Evolutionary conservation across 306 rosid species (phyloP).

Genomic region (Biancaea sappan): DNA sequence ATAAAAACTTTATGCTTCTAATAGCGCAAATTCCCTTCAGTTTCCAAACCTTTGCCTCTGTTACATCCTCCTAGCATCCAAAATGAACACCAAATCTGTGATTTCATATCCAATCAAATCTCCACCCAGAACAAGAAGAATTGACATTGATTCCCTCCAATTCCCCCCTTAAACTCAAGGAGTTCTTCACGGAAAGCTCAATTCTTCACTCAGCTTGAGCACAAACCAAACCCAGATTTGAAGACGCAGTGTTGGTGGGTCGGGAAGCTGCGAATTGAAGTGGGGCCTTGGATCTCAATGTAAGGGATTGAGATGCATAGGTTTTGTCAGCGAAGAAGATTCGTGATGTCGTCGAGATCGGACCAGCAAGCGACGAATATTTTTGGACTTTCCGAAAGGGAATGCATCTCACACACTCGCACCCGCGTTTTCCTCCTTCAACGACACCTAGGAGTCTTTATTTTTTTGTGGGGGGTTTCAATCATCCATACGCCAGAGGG

Average conservation of each 20-base stretch:
- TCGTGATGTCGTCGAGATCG: slow-evolving; percentile 51
- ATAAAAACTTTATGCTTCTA: slow-evolving; percentile 15
- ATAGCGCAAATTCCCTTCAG: slow-evolving; percentile 16
- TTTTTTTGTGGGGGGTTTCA: slow-evolving; percentile 19
- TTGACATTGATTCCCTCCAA: not conserved
- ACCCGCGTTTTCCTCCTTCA: slow-evolving; percentile 42
- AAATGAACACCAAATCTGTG: not conserved
- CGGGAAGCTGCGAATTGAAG: not conserved
- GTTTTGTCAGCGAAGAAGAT: slow-evolving; percentile 46
- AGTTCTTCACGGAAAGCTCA: slow-evolving; percentile 1
- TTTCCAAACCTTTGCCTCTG: not conserved
- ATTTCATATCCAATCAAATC: not conserved
- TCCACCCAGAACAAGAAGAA: not conserved
- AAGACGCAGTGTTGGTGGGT: not conserved
- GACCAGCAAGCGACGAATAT: slow-evolving; percentile 26
- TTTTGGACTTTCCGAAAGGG: slow-evolving; percentile 32
- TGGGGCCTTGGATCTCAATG: slow-evolving; percentile 10
- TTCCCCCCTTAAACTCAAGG: not conserved
- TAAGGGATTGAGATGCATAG: slow-evolving; percentile 21
- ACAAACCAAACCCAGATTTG: slow-evolving; percentile 4
- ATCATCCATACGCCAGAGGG: slow-evolving; percentile 6
- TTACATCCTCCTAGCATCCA: not conserved
- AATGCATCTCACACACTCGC: slow-evolving; percentile 26
- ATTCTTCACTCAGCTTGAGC: not conserved
- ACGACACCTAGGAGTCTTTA: slow-evolving; percentile 27